These are phyloP conservation scores for Populus euphratica DNA, from an alignment of 345 rosid species.

Conservation along the genomic window DNA sequence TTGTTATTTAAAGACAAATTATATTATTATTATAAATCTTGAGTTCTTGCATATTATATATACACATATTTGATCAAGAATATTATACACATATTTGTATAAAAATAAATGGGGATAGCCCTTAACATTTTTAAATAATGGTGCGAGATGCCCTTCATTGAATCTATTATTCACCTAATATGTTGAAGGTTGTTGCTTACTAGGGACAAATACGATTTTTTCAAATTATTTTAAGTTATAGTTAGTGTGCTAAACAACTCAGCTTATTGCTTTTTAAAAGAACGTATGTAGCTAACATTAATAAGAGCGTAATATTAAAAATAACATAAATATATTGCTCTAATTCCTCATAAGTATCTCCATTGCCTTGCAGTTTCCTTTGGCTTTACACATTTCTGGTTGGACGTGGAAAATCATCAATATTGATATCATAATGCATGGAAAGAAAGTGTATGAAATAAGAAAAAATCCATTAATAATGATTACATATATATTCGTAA, in stretches of 20 bases:
- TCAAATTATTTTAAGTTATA: slow-evolving; percentile 20
- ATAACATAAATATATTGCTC: not conserved
- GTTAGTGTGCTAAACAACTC: slow-evolving; percentile 46
- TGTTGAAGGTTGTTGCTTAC: not conserved
- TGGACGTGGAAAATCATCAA: not conserved
- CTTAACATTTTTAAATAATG: not conserved
- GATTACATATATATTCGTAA: not conserved
- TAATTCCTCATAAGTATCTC: not conserved
- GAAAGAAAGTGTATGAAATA: not conserved
- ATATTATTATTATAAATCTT: too few species aligned
- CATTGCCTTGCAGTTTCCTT: not conserved
- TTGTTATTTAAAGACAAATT: too few species aligned
- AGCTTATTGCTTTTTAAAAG: slow-evolving; percentile 18
- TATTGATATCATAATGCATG: not conserved
- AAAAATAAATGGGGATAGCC: not conserved
- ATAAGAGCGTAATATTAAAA: too few species aligned
- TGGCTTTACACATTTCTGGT: not conserved
- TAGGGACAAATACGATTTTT: slow-evolving; percentile 43
- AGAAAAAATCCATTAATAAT: not conserved
- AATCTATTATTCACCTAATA: not conserved
- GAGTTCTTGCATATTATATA: too few species aligned
- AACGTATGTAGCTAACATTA: not conserved
- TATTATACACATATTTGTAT: too few species aligned
- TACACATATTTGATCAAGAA: not conserved
- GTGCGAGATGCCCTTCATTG: not conserved